A percentile compares a stretch with the other conserved stretches of the same genome.
phyloP scores from a whole-genome alignment of 1,284 basidiomycete species.

The Cystobasidium pallidum region DNA sequence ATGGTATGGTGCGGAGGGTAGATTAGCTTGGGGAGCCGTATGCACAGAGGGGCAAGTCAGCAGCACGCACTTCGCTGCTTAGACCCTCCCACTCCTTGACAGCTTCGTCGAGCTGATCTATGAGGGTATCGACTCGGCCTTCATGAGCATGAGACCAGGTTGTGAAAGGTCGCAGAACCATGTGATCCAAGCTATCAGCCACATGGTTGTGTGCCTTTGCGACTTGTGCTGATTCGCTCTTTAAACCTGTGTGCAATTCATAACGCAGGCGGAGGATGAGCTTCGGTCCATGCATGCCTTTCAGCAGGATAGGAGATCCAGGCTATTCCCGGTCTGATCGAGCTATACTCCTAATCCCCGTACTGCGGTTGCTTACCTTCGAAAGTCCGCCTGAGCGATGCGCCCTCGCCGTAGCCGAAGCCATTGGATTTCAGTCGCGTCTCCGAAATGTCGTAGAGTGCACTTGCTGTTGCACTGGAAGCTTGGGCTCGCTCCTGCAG shows the following conservation, averaged over 20 bases:
- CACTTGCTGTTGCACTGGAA: slow-evolving; percentile 25
- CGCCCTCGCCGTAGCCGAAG: slow-evolving; percentile 34
- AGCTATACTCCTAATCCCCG: not conserved
- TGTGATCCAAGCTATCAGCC: slow-evolving; percentile 23
- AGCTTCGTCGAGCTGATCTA: slow-evolving; percentile 29
- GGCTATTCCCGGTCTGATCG: not conserved
- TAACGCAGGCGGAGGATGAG: no score
- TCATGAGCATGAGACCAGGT: slow-evolving; percentile 32
- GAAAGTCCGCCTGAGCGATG: slow-evolving; percentile 33
- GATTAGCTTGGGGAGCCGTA: no score
- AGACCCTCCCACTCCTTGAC: slow-evolving; percentile 29
- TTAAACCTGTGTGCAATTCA: slow-evolving; percentile 19
- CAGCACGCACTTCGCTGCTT: slow-evolving; percentile 1
- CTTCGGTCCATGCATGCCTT: no score
- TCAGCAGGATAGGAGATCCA: not conserved
- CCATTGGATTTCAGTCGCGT: slow-evolving; percentile 20
- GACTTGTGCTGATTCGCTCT: slow-evolving; percentile 31
- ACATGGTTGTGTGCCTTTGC: slow-evolving; percentile 40
- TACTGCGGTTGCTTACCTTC: slow-evolving; percentile 20
- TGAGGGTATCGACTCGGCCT: slow-evolving; percentile 18
- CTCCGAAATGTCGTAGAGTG: slow-evolving; percentile 28
- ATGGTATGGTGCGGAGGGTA: not conserved
- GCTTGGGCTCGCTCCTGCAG: slow-evolving; percentile 32
- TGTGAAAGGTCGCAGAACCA: slow-evolving; percentile 33
- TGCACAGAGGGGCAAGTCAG: not conserved